Percentiles rank a stretch among this genome's conserved stretches.
Evolutionary conservation across 2,329 filamentous ascomycete species (phyloP).

Genomic region (Colletotrichum simmondsii): DNA sequence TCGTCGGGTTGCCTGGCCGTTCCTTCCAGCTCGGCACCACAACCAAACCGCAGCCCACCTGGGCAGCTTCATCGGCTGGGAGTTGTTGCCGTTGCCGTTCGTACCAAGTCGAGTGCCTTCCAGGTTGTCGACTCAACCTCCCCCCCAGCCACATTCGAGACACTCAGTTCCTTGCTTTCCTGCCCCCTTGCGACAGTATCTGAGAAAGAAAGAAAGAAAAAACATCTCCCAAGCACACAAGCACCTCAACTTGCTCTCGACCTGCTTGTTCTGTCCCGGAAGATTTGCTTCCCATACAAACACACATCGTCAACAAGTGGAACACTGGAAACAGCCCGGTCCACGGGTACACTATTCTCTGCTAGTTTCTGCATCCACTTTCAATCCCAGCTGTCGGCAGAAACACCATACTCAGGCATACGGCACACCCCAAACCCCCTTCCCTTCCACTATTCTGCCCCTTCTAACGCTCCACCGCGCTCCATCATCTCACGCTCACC

Average conservation of each 20-base stretch:
- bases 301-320: conserved; percentile 25
- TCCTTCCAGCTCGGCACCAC: conserved; percentile 22
- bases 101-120: not conserved
- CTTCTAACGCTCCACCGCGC: conserved; percentile 25
- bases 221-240: not conserved
- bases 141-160: conserved; percentile 40
- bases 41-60: not conserved
- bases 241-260: not conserved
- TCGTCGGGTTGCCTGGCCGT: conserved; percentile 22
- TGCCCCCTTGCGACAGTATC: conserved; percentile 35
- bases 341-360: conserved; percentile 19
- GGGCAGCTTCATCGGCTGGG: conserved; percentile 10
- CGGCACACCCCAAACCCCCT: conserved; percentile 2
- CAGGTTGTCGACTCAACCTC: conserved; percentile 1
- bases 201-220: not conserved
- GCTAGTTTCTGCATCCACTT: conserved; percentile 29
- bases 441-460: conserved; percentile 18
- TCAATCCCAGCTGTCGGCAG: conserved; percentile 20
- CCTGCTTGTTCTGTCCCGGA: not conserved
- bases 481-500: conserved; percentile 27
- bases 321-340: conserved; percentile 25
- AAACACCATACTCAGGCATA: conserved; percentile 26
- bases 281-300: not conserved
- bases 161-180: conserved; percentile 41
- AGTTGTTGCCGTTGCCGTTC: not conserved